Conservation (phyloP, 2,329 filamentous ascomycete species). For the Aureobasidium lini region DNA sequence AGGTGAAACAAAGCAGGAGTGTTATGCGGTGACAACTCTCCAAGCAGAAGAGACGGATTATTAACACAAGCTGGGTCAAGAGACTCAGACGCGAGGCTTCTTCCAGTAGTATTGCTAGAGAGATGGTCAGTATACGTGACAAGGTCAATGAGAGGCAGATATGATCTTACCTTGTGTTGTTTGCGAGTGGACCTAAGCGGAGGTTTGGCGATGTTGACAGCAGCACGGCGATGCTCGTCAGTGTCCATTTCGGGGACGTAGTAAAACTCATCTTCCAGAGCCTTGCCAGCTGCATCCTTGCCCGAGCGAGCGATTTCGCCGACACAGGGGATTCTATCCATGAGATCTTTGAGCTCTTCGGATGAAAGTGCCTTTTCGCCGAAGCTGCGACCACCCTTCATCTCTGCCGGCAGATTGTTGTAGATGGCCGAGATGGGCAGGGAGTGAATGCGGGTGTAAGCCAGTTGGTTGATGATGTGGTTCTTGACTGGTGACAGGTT, state of each 20-base stretch:
- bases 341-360: slow-evolving; percentile 59
- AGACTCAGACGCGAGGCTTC: slow-evolving; percentile 14
- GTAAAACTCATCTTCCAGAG: slow-evolving; percentile 93
- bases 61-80: background rate
- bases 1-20: background rate
- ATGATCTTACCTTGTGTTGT: slow-evolving; percentile 77
- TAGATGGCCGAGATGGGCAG: slow-evolving; percentile 86
- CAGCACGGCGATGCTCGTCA: slow-evolving; percentile 68
- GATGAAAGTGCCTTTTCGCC: slow-evolving; percentile 40
- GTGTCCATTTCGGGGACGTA: slow-evolving; percentile 83
- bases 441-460: slow-evolving; percentile 86
- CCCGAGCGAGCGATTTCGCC: slow-evolving; percentile 84
- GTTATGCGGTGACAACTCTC: background rate
- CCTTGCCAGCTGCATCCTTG: slow-evolving; percentile 91
- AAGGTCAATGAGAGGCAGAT: background rate
- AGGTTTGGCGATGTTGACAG: slow-evolving; percentile 81
- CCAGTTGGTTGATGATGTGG: slow-evolving; percentile 90
- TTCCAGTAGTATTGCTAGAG: slow-evolving; percentile 18
- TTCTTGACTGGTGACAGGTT: slow-evolving; percentile 55
- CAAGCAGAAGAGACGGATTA: background rate
- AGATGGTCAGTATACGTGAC: background rate
- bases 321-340: slow-evolving; percentile 70
- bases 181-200: slow-evolving; percentile 85
- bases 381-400: slow-evolving; percentile 31
- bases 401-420: slow-evolving; percentile 66